phyloP scores from a whole-genome alignment of 768 basidiomycete species.

The Lactarius deliciosus region DNA sequence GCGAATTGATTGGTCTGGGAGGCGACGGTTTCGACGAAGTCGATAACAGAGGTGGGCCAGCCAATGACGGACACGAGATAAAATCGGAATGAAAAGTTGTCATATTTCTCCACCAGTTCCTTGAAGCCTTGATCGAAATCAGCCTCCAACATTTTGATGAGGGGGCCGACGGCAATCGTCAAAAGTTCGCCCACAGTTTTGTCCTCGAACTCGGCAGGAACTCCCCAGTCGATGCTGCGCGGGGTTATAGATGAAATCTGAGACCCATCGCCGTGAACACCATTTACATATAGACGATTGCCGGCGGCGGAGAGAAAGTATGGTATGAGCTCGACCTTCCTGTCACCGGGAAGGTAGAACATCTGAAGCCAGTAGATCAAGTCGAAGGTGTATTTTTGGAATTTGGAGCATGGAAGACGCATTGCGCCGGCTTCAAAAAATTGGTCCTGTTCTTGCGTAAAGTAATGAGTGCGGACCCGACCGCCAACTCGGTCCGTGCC shows the following conservation, averaged over 20 bases:
- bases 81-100: conserved; percentile 30
- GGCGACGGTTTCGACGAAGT: conserved; percentile 31
- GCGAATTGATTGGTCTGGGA: conserved; percentile 33
- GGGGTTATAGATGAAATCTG: conserved; percentile 6
- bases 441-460: conserved; percentile 28
- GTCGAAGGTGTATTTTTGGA: conserved; percentile 23
- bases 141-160: conserved; percentile 17
- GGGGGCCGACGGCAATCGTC: conserved; percentile 16
- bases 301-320: conserved; percentile 26
- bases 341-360: conserved; percentile 14
- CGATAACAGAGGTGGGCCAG: conserved; percentile 29
- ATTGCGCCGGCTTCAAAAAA: conserved; percentile 31
- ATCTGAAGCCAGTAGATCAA: conserved; percentile 18
- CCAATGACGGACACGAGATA: conserved; percentile 23
- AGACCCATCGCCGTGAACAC: conserved; percentile 7
- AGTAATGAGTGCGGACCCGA: conserved; percentile 27
- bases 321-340: conserved; percentile 23
- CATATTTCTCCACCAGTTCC: conserved; percentile 23
- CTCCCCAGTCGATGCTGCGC: conserved; percentile 15
- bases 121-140: conserved; percentile 26
- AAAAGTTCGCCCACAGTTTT: conserved; percentile 24
- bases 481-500: conserved; percentile 26
- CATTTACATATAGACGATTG: conserved; percentile 27
- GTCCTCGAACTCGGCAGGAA: conserved; percentile 12
- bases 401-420: conserved; percentile 27